Evolutionary conservation across 805 yeast genomes (phyloP).

Genomic region (Hanseniaspora pseudoguilliermondii): DNA sequence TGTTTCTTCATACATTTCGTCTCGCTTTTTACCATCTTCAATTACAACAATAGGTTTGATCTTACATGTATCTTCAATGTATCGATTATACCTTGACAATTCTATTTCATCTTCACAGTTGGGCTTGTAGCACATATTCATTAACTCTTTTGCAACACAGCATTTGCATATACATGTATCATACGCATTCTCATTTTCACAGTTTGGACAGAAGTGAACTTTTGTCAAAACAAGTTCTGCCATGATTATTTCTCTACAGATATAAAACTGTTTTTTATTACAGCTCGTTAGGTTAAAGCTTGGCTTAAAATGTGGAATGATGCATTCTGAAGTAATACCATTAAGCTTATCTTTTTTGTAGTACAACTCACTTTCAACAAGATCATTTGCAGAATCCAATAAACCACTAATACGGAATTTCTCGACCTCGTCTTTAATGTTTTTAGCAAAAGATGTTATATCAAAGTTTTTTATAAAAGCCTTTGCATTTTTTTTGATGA

Average conservation of each 20-base stretch:
- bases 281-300: background rate
- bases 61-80: background rate
- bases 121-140: background rate
- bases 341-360: constrained; percentile 1
- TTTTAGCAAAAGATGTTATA: background rate
- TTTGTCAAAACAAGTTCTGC: constrained; percentile 4
- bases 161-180: constrained; percentile 1
- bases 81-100: background rate
- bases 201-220: constrained; percentile 2
- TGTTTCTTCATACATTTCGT: background rate
- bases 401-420: background rate
- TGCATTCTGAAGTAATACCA: background rate
- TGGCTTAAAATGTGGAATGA: background rate
- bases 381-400: background rate
- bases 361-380: background rate
- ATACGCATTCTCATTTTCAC: constrained; percentile 1
- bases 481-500: background rate
- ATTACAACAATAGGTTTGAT: background rate
- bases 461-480: background rate
- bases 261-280: background rate
- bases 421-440: background rate
- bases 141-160: constrained; percentile 1
- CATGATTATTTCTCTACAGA: constrained; percentile 4
- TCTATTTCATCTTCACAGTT: background rate
- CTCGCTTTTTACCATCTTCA: background rate